Base-by-base conservation (phyloP, 352 stramenopile species). In the Phytophthora citricola region DNA sequence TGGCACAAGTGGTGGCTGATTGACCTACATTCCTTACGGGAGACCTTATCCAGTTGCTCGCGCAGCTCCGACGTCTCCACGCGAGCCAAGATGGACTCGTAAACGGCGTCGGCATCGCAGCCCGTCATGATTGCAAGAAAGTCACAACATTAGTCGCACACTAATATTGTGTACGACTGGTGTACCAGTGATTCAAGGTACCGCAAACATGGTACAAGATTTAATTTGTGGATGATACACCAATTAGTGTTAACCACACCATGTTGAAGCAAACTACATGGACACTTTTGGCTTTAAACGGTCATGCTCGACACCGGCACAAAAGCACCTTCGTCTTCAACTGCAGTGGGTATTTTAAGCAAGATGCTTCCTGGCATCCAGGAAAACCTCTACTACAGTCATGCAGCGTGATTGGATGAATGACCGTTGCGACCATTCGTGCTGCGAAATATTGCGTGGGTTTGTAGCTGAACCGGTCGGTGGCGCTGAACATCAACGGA, bases 81-180 rank as follows among this genome's bases (percentile, higher is more conserved):
- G 27, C 57, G 65, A 43, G 51, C 20, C 53, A 85, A 44, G 29
- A 85, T 78, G 45, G 71, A 69, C 45, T 63, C 74, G 41, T 73
- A 83, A 31, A 70, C 60, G 34, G 54, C 60, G 15, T 79, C 63
- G 15, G 54, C 60, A n/a, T 79, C 66, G 15, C 70, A 45, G 6
- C 14, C 41, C 8, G 40, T 26, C 58, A 60, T 63, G 39, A 43
- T 54, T 55, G 49, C 17, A 34, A 44, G 17, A 40, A 44, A 44
- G 31, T 38, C 24, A 52, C 8, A 27, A 17, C 29, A 54, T 32
- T 36, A 14, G 31, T 29, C n/a, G 7, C 9, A 54, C 47, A 54
- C 27, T 10, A 54, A 3, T 17, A 6, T 54, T 52, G 45, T 22
- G 45, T 51, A n/a, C 15, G 12, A 9, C 2, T 52, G 26, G 45